Evolutionary conservation across 1,139 yeast species (phyloP).

Genomic region (Suhomyces taliae): DNA sequence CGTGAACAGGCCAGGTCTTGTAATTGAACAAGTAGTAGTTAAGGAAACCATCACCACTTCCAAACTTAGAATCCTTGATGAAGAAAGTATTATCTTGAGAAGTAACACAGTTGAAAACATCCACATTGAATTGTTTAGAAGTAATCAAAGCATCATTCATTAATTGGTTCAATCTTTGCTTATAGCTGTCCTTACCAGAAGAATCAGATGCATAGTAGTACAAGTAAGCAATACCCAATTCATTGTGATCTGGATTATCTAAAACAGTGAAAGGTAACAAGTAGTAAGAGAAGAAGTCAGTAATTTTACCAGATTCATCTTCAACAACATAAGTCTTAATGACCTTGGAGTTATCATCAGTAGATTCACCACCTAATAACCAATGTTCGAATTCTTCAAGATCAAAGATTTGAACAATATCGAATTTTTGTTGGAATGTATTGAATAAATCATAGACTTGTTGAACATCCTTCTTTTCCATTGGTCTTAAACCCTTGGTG

Average conservation of each 20-base stretch:
- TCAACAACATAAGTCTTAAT: slow-evolving; percentile 81
- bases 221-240: slow-evolving; percentile 82
- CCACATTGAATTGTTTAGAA: slow-evolving; percentile 67
- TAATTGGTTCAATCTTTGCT: slow-evolving; percentile 58
- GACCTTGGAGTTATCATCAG: slow-evolving; percentile 44
- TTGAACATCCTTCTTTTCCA: slow-evolving; percentile 61
- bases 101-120: slow-evolving; percentile 91
- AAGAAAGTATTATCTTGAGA: slow-evolving; percentile 86
- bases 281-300: slow-evolving; percentile 90
- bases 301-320: slow-evolving; percentile 59
- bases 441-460: slow-evolving; percentile 60
- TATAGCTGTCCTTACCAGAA: slow-evolving; percentile 36
- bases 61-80: slow-evolving; percentile 81
- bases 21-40: slow-evolving; percentile 92
- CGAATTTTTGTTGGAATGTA: slow-evolving; percentile 67
- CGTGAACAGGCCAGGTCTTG: slow-evolving; percentile 73
- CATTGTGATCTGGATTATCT: slow-evolving; percentile 62
- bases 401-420: slow-evolving; percentile 66
- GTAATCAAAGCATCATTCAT: slow-evolving; percentile 77
- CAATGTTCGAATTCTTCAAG: slow-evolving; percentile 80
- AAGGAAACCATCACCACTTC: slow-evolving; percentile 89
- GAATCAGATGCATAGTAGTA: slow-evolving; percentile 85
- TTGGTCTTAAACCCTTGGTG: slow-evolving; percentile 62
- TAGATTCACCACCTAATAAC: slow-evolving; percentile 56
- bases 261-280: slow-evolving; percentile 85